Conservation (phyloP, 2,329 filamentous ascomycete genomes). For the Hymenoscyphus scutula region DNA sequence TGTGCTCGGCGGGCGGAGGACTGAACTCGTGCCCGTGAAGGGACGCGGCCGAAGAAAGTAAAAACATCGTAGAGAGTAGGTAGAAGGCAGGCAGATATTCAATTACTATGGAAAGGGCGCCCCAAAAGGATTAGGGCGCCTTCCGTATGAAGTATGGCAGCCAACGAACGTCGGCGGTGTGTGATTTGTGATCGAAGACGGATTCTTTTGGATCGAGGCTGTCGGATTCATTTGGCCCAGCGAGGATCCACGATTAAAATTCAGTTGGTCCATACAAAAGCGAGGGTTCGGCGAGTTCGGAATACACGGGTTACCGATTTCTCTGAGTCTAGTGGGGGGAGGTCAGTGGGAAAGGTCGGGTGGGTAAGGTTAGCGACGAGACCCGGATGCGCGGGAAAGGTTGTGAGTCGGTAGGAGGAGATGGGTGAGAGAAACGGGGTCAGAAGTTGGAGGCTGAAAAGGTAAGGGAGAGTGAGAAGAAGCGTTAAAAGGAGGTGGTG, state of each 20-base stretch:
- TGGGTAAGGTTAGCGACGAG: neutral
- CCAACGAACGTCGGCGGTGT: neutral
- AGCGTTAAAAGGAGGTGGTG: constrained; percentile 11
- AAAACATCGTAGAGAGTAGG: constrained; percentile 34
- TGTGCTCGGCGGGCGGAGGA: constrained; percentile 16
- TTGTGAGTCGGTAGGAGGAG: neutral
- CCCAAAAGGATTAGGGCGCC: constrained; percentile 21
- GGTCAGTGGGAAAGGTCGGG: neutral
- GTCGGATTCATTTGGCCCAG: neutral
- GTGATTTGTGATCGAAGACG: neutral
- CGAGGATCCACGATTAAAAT: neutral
- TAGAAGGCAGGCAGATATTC: too few species aligned
- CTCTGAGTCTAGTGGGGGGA: neutral
- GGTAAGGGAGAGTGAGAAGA: neutral
- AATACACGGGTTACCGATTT: neutral
- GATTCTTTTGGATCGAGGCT: neutral
- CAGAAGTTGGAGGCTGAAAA: constrained; percentile 11
- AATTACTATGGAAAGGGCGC: constrained; percentile 21
- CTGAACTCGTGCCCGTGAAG: constrained; percentile 34
- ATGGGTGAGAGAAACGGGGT: neutral
- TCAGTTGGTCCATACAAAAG: neutral
- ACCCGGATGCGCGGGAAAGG: constrained; percentile 4
- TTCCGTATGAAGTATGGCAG: constrained; percentile 15
- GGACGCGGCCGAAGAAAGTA: constrained; percentile 31
- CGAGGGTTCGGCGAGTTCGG: neutral